A percentile compares a stretch with the other conserved stretches of the same genome.
phyloP scores from a whole-genome alignment of 768 basidiomycete genomes.

The Cyathus striatus region DNA sequence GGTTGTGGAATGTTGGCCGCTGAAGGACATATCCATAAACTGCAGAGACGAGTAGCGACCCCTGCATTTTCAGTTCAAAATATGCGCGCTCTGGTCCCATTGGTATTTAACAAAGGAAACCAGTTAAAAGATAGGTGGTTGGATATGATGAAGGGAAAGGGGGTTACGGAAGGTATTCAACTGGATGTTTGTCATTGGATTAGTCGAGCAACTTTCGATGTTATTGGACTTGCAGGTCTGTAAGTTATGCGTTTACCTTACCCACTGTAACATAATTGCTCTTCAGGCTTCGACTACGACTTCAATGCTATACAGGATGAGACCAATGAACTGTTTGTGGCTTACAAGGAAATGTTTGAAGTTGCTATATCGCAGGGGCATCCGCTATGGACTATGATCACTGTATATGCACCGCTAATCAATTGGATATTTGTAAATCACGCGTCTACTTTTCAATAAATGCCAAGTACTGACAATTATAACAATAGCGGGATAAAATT shows the following conservation, averaged over 20 bases:
- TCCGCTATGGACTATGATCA: slow-evolving; percentile 38
- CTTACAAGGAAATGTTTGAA: slow-evolving; percentile 86
- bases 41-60: slow-evolving; percentile 72
- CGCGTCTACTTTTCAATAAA: neutral
- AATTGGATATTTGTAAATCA: slow-evolving; percentile 51
- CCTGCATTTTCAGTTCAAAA: slow-evolving; percentile 83
- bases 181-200: slow-evolving; percentile 82
- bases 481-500: slow-evolving; percentile 46
- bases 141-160: slow-evolving; percentile 31
- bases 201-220: slow-evolving; percentile 82
- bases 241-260: neutral
- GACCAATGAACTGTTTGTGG: slow-evolving; percentile 69
- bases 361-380: slow-evolving; percentile 56
- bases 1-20: slow-evolving; percentile 81
- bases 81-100: slow-evolving; percentile 62
- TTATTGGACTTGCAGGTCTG: slow-evolving; percentile 84
- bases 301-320: slow-evolving; percentile 82
- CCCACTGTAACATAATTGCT: neutral
- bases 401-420: slow-evolving; percentile 55
- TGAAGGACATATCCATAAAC: slow-evolving; percentile 73
- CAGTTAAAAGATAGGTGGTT: slow-evolving; percentile 61
- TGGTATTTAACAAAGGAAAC: slow-evolving; percentile 65
- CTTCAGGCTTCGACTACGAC: slow-evolving; percentile 78
- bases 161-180: slow-evolving; percentile 23
- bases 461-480: neutral